Percentiles rank a stretch among this genome's conserved stretches.
These are phyloP conservation scores for Athelia sp. DNA, from an alignment of 1,284 basidiomycete species.

Conservation along the genomic window DNA sequence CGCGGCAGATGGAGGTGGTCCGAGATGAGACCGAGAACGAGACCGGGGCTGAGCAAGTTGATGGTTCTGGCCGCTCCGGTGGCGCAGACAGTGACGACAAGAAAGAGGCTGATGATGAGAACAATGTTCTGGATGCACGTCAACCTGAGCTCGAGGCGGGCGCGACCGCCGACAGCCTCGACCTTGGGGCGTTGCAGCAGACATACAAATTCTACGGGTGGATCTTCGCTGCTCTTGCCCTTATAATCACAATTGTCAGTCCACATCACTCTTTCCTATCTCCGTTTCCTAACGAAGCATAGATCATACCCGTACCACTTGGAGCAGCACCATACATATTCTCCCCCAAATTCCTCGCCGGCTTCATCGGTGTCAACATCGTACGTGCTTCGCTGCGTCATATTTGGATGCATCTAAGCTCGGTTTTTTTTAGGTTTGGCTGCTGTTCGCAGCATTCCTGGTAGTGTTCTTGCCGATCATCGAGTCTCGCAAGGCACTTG, in stretches of 20 bases:
- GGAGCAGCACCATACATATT: slow-evolving; percentile 13
- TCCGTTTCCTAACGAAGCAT: background rate
- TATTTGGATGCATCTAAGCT: background rate
- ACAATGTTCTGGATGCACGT: background rate
- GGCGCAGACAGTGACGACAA: background rate
- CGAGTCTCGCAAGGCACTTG: too few species aligned
- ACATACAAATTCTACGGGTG: slow-evolving; percentile 15
- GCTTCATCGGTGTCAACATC: slow-evolving; percentile 11
- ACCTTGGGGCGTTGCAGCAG: slow-evolving; percentile 12
- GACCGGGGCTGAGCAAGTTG: background rate
- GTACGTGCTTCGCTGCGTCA: slow-evolving; percentile 8
- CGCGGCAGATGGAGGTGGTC: slow-evolving; percentile 10
- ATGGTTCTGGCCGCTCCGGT: background rate
- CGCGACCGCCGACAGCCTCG: slow-evolving; percentile 9
- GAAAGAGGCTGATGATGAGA: background rate
- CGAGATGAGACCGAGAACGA: background rate
- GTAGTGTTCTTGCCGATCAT: slow-evolving; percentile 13
- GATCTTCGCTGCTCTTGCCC: slow-evolving; percentile 11
- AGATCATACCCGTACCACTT: slow-evolving; percentile 16
- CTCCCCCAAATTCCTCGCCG: slow-evolving; percentile 12
- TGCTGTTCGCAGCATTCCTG: slow-evolving; percentile 15
- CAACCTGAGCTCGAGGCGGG: too few species aligned
- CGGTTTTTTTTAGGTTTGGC: slow-evolving; percentile 9
- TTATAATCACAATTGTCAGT: slow-evolving; percentile 18
- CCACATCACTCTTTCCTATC: background rate